Evolutionary conservation across 75 land plant genomes (phyloP).

Genomic region (Picea sitchensis): DNA sequence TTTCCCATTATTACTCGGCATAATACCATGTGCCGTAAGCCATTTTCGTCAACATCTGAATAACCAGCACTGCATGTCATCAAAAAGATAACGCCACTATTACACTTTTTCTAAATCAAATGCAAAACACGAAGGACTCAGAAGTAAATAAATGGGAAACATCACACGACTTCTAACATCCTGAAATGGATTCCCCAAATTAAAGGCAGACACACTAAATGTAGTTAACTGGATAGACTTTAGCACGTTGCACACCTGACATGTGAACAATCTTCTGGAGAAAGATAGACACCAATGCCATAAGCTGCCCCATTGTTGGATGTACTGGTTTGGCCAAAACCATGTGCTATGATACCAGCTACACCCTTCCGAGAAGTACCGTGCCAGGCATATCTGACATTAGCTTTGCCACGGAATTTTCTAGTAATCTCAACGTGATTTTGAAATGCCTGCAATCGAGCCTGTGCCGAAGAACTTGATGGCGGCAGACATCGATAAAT

Average conservation of each 20-base stretch:
- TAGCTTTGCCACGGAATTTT: constrained; percentile 43
- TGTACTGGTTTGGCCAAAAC: constrained; percentile 50
- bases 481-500: constrained; percentile 12
- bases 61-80: constrained; percentile 29
- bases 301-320: constrained; percentile 26
- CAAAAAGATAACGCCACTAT: constrained; percentile 12
- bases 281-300: constrained; percentile 68
- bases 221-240: constrained; percentile 18
- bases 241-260: constrained; percentile 31
- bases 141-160: constrained; percentile 1
- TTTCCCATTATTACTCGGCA: constrained; percentile 72
- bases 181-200: constrained; percentile 20
- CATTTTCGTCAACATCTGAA: constrained; percentile 64
- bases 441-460: constrained; percentile 27
- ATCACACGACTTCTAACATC: constrained; percentile 18
- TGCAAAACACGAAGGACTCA: background rate
- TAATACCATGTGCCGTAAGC: constrained; percentile 48
- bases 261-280: constrained; percentile 36
- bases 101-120: constrained; percentile 24
- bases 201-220: constrained; percentile 18
- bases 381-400: constrained; percentile 68
- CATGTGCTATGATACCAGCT: constrained; percentile 39
- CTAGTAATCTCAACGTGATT: constrained; percentile 20
- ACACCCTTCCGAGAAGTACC: constrained; percentile 44
- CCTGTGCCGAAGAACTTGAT: constrained; percentile 17